Conservation (phyloP, 2,329 filamentous ascomycete species). For the Xylariomycetidae sp. region DNA sequence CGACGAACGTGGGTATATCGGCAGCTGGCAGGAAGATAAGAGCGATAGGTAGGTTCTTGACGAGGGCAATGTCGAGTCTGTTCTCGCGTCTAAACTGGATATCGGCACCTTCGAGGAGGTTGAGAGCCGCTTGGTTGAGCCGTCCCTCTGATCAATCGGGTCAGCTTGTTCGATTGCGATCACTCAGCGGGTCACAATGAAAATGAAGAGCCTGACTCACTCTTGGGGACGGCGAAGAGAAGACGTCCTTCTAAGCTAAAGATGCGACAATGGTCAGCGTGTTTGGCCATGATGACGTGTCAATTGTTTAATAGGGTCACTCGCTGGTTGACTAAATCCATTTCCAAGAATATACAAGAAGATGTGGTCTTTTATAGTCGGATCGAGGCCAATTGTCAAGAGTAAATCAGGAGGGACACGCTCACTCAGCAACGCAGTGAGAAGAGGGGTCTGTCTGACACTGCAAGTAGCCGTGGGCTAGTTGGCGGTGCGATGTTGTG, state of each 20-base stretch:
- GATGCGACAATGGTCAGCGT: slow-evolving; percentile 4
- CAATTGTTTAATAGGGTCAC: slow-evolving; percentile 20
- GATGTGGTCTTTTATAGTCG: too few species aligned
- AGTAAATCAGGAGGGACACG: too few species aligned
- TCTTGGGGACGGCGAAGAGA: slow-evolving; percentile 97
- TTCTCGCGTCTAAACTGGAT: slow-evolving; percentile 95
- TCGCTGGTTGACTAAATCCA: slow-evolving; percentile 53
- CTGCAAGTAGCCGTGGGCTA: too few species aligned
- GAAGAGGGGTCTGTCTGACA: too few species aligned
- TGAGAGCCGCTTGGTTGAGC: slow-evolving; percentile 79
- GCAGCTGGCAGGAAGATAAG: slow-evolving; percentile 95
- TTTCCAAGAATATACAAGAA: slow-evolving; percentile 25
- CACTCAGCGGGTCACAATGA: slow-evolving; percentile 1
- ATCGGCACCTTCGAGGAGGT: slow-evolving; percentile 88
- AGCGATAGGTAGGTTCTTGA: slow-evolving; percentile 93
- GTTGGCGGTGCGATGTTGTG: too few species aligned
- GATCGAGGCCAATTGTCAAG: too few species aligned
- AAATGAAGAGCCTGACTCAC: slow-evolving; percentile 47
- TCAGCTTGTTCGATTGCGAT: slow-evolving; percentile 14
- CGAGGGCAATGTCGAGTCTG: slow-evolving; percentile 92
- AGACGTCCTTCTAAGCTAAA: slow-evolving; percentile 83
- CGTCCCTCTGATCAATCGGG: slow-evolving; percentile 69
- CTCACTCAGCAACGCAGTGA: too few species aligned
- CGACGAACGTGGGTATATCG: slow-evolving; percentile 96
- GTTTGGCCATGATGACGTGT: slow-evolving; percentile 1